Evolutionary conservation across 108 stramenopile species (phyloP), one percentile per base, ranked within the genome.

Genomic region (Pseudonitzschia pungens): DNA sequence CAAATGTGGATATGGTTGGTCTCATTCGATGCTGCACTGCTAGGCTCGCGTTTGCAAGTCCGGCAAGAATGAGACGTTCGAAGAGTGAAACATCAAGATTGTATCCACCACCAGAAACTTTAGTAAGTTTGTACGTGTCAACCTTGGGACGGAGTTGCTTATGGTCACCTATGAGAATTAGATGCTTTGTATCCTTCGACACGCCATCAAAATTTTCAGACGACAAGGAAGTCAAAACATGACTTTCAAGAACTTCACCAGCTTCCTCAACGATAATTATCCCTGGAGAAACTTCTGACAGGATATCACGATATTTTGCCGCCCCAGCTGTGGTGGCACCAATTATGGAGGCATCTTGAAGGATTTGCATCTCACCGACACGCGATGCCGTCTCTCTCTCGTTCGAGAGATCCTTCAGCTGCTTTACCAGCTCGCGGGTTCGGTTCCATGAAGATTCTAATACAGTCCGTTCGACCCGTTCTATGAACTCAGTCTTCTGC

Each of bases 91-190:
- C 26, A 77, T 90, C 82, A 43, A 90, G 70, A 48, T 48, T 48
- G 18, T 48, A 48, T 8, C 45, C 45, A 48, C 45, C 45, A 10
- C 45, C 18, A 18, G 80, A 80, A 16, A 81, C 84, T 28, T 69
- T 78, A 0, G 85, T 77, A 22, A 92, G 82, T 18, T 48, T 65
- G 74, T 89, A 89, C 21, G 66, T 74, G 48, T 90, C 87, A 11
- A 88, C 81, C 66, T 91, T 89, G 1, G 93, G 93, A 15, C 90
- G 81, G 12, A 95, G 87, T 68, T 95, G 93, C 69, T 77, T 68
- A 73, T 95, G 93, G 69, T 92, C 93, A 22, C 93, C 93, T 57
- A 95, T 94, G 14, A 94, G 36, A 55, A 92, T 87, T 22, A 94
- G 78, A 45, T 88, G 89, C 66, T 90, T 81, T n/a, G 87, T 86